phyloP scores from a whole-genome alignment of 1,139 yeast species.

The Lizanozyma gosingica region DNA sequence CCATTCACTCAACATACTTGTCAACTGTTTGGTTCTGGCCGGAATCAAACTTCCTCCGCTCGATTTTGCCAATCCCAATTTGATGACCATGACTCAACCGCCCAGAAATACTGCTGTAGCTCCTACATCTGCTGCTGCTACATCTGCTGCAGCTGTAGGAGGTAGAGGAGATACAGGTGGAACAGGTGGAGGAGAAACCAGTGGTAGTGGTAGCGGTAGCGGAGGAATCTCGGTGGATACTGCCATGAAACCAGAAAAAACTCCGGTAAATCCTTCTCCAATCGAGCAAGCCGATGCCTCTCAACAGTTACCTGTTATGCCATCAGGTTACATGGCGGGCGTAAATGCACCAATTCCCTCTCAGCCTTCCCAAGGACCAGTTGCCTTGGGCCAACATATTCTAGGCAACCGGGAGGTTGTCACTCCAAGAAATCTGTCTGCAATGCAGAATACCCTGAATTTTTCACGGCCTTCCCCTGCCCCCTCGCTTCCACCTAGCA shows the following conservation, averaged over 20 bases:
- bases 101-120: slow-evolving; percentile 1
- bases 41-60: slow-evolving; percentile 64
- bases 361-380: neutral
- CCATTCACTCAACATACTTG: slow-evolving; percentile 40
- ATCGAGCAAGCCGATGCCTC: slow-evolving; percentile 6
- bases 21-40: slow-evolving; percentile 40
- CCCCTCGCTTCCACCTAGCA: slow-evolving; percentile 1
- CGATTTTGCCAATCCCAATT: slow-evolving; percentile 40
- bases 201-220: slow-evolving; percentile 4
- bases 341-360: neutral
- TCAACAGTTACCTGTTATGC: slow-evolving; percentile 2
- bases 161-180: no score
- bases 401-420: neutral
- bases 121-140: slow-evolving; percentile 1
- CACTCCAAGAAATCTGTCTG: neutral
- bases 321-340: neutral
- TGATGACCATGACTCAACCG: slow-evolving; percentile 16
- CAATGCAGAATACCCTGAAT: no score
- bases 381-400: neutral
- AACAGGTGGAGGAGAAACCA: no score
- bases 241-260: slow-evolving; percentile 5
- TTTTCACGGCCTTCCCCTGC: neutral
- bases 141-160: no score
- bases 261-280: slow-evolving; percentile 1
- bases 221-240: slow-evolving; percentile 6